Evolutionary conservation across 2,329 filamentous ascomycete species (phyloP).

Genomic region (Aspergillus unguis): DNA sequence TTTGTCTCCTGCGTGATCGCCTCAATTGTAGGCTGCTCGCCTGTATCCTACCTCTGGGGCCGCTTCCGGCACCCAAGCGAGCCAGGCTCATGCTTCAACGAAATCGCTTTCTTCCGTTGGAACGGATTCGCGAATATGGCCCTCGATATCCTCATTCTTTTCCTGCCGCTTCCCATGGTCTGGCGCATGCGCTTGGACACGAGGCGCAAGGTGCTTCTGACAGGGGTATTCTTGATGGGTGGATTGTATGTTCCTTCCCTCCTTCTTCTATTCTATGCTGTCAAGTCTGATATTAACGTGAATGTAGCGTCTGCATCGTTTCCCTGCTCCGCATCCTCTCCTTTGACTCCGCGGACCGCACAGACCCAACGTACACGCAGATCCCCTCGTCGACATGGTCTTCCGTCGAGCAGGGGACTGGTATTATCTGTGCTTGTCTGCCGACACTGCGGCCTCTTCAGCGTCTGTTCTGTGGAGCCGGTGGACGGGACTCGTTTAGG

Average conservation of each 20-base stretch:
- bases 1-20: constrained; percentile 22
- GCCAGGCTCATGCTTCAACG: constrained; percentile 21
- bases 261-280: background rate
- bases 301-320: constrained; percentile 22
- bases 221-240: constrained; percentile 24
- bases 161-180: constrained; percentile 28
- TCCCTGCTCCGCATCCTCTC: constrained; percentile 25
- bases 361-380: constrained; percentile 18
- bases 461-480: background rate
- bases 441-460: constrained; percentile 24
- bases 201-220: constrained; percentile 24
- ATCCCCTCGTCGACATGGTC: constrained; percentile 25
- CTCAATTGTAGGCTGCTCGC: constrained; percentile 21
- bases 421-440: constrained; percentile 27
- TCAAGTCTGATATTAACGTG: no score
- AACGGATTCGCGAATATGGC: constrained; percentile 26
- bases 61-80: background rate
- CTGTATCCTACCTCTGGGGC: constrained; percentile 24
- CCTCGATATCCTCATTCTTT: constrained; percentile 25
- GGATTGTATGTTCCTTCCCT: constrained; percentile 21
- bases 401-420: constrained; percentile 28
- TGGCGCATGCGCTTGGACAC: constrained; percentile 22
- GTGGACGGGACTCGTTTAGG: background rate
- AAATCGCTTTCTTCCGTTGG: constrained; percentile 24
- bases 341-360: constrained; percentile 13